These are phyloP conservation scores for Apiotrichum mycotoxinovorans DNA, from an alignment of 1,284 basidiomycete genomes.

Conservation along the genomic window DNA sequence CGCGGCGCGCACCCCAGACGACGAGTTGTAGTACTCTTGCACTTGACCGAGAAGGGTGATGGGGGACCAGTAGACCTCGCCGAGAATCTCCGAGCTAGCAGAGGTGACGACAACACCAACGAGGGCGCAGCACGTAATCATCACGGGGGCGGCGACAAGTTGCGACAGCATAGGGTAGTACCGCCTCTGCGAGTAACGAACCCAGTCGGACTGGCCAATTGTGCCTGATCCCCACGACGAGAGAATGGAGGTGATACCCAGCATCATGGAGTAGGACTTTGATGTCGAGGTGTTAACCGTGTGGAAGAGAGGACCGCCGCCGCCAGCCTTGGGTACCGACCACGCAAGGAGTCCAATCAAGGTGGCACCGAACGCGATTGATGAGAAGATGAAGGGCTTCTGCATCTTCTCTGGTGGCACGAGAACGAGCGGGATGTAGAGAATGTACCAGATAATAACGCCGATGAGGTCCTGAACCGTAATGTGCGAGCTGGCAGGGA, in stretches of 20 bases:
- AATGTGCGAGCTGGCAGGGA: conserved; percentile 22
- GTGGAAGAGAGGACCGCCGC: conserved; percentile 33
- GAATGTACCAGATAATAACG: conserved; percentile 29
- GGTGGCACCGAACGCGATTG: conserved; percentile 25
- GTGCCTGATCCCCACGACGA: conserved; percentile 31
- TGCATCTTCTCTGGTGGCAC: conserved; percentile 35
- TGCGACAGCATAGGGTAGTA: conserved; percentile 26
- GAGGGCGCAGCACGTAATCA: conserved; percentile 28
- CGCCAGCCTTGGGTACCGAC: conserved; percentile 24
- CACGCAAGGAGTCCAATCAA: conserved; percentile 34
- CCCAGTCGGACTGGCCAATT: conserved; percentile 34
- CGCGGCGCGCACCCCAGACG: conserved; percentile 28
- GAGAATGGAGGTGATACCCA: conserved; percentile 35
- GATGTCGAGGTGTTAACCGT: conserved; percentile 21
- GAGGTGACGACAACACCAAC: conserved; percentile 35
- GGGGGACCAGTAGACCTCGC: conserved; percentile 30
- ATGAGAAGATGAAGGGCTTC: conserved; percentile 31
- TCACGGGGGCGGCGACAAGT: conserved; percentile 27
- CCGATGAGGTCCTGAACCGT: conserved; percentile 32
- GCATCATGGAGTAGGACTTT: conserved; percentile 30
- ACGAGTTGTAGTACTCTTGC: conserved; percentile 29
- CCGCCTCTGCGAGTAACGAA: conserved; percentile 31
- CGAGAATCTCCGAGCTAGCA: conserved; percentile 21
- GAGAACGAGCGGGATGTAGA: conserved; percentile 32
- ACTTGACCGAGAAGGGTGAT: conserved; percentile 27